phyloP scores from a whole-genome alignment of 495 filamentous ascomycete genomes.

The Xylaria sp. region DNA sequence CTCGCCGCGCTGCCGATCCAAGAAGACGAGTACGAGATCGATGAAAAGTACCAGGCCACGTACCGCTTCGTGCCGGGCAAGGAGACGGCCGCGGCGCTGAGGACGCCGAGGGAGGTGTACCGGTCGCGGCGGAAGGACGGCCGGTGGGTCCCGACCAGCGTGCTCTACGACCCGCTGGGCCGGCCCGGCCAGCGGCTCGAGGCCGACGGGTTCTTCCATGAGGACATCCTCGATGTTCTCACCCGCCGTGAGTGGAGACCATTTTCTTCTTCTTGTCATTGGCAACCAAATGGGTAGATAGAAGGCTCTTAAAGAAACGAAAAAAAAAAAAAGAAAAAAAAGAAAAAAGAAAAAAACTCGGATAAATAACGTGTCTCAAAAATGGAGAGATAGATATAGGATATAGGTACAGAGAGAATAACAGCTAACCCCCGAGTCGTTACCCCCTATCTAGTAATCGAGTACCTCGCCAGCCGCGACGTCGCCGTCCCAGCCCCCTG shows the following conservation, averaged over 20 bases:
- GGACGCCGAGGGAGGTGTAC: background rate
- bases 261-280: too few species aligned
- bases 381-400: too few species aligned
- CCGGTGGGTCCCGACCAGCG: background rate
- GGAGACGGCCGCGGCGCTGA: background rate
- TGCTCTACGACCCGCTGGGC: constrained; percentile 2
- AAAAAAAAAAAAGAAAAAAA: too few species aligned
- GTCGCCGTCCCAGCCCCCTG: constrained; percentile 7
- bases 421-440: too few species aligned
- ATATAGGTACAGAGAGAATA: too few species aligned
- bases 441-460: too few species aligned
- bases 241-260: too few species aligned
- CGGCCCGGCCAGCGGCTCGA: background rate
- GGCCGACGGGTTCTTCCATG: background rate
- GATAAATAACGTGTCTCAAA: too few species aligned
- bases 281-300: too few species aligned
- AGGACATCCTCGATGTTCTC: constrained; percentile 15
- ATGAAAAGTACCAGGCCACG: background rate
- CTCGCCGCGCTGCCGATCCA: background rate
- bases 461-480: background rate
- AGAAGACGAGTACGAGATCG: accelerated
- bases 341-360: too few species aligned
- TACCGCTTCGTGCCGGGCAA: background rate
- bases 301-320: too few species aligned
- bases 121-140: background rate